Percentiles rank a stretch among this genome's conserved stretches.
These are phyloP conservation scores for Starmerella apis DNA, from an alignment of 805 yeast genomes.

Conservation along the genomic window DNA sequence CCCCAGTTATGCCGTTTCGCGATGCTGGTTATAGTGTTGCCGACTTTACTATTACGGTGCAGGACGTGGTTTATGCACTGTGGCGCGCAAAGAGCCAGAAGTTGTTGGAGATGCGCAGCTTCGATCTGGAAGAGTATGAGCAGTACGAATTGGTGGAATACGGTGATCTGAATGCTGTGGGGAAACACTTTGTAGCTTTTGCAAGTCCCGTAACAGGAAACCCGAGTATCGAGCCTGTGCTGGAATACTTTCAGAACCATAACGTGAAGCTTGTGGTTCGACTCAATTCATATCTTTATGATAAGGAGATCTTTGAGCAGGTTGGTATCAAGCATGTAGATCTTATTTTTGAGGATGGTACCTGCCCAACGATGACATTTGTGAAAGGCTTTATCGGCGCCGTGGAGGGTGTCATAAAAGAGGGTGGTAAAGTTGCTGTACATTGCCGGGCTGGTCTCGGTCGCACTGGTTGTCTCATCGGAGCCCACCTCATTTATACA, in stretches of 20 bases:
- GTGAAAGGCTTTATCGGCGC: constrained; percentile 92
- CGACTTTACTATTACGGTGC: constrained; percentile 85
- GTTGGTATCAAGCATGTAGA: constrained; percentile 82
- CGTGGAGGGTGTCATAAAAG: constrained; percentile 73
- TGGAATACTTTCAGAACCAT: constrained; percentile 59
- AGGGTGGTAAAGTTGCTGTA: constrained; percentile 93
- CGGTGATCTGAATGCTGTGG: constrained; percentile 86
- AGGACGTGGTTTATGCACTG: constrained; percentile 88
- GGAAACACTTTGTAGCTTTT: constrained; percentile 92
- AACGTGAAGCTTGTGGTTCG: constrained; percentile 85
- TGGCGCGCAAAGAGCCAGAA: constrained; percentile 96
- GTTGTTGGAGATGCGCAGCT: constrained; percentile 68
- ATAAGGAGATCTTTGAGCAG: constrained; percentile 69
- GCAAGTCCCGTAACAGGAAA: constrained; percentile 69
- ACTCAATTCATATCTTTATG: constrained; percentile 83
- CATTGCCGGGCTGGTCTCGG: constrained; percentile 98
- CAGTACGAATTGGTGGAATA: constrained; percentile 91
- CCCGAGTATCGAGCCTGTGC: constrained; percentile 43
- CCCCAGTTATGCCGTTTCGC: constrained; percentile 85
- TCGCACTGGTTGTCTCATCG: constrained; percentile 93
- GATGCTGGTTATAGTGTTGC: constrained; percentile 97
- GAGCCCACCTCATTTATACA: constrained; percentile 91
- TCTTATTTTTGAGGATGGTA: constrained; percentile 95
- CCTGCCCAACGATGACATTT: constrained; percentile 90
- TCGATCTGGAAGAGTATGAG: constrained; percentile 89